Conservation (phyloP, 345 rosid species). For the Carallia brachiata region DNA sequence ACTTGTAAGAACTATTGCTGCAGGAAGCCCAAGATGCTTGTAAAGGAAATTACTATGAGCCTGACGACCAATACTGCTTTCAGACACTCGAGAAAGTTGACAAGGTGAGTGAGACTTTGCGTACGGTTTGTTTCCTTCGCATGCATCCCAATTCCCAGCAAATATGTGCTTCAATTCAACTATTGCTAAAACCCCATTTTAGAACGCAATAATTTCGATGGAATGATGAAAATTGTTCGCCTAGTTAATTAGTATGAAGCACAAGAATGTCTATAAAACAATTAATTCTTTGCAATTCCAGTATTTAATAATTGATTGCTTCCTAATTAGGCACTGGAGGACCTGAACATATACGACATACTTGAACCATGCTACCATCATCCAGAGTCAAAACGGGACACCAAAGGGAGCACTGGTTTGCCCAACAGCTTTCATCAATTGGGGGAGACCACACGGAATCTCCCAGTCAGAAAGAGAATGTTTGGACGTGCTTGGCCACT, state of each 20-base stretch:
- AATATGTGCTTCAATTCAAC: background rate
- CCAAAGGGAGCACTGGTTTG: conserved; percentile 21
- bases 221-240: no score
- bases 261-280: background rate
- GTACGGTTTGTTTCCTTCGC: background rate
- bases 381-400: conserved; percentile 13
- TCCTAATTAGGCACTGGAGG: conserved; percentile 24
- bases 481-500: conserved; percentile 52
- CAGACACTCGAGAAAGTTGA: conserved; percentile 17
- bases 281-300: background rate
- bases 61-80: conserved; percentile 11
- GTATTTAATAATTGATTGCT: background rate
- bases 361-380: conserved; percentile 50
- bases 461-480: conserved; percentile 40
- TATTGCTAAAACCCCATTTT: background rate
- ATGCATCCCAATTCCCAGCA: background rate
- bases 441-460: conserved; percentile 33
- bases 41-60: conserved; percentile 28
- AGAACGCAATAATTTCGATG: no score
- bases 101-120: conserved; percentile 30
- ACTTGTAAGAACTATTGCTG: background rate
- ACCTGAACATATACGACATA: conserved; percentile 43
- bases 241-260: no score
- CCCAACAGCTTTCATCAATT: conserved; percentile 39
- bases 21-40: conserved; percentile 31